Percentiles rank a stretch among this genome's conserved stretches.
These are phyloP conservation scores for Bremia lactucae DNA, from an alignment of 352 stramenopile species.

Conservation along the genomic window DNA sequence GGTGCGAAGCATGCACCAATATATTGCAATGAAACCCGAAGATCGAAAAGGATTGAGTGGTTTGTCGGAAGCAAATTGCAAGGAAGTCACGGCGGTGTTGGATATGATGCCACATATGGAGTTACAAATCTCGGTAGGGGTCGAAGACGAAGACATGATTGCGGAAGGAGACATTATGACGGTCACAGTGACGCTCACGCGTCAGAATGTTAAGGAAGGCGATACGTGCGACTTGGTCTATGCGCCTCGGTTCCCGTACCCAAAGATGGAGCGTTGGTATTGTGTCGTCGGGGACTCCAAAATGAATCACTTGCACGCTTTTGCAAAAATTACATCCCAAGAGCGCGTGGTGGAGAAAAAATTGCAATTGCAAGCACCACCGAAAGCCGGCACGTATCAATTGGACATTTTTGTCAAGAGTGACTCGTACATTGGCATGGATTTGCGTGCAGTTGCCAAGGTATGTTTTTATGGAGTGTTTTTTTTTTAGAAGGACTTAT, in stretches of 20 bases:
- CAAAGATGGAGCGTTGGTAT: constrained; percentile 95
- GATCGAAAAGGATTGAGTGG: constrained; percentile 89
- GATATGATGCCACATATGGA: constrained; percentile 93
- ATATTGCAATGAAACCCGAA: constrained; percentile 85
- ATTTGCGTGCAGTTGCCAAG: constrained; percentile 87
- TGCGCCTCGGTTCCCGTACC: constrained; percentile 92
- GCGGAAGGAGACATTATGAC: constrained; percentile 99
- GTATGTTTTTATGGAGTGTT: constrained; percentile 19
- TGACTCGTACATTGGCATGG: constrained; percentile 96
- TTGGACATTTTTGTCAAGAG: constrained; percentile 97
- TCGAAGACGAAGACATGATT: constrained; percentile 89
- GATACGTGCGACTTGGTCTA: constrained; percentile 93
- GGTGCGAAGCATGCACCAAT: constrained; percentile 89
- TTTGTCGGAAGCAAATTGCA: constrained; percentile 86
- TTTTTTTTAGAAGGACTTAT: neutral
- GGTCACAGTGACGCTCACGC: constrained; percentile 92
- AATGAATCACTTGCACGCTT: constrained; percentile 92
- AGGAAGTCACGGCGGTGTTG: constrained; percentile 89
- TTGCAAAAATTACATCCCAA: constrained; percentile 92
- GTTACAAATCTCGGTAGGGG: constrained; percentile 85
- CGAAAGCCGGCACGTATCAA: constrained; percentile 89
- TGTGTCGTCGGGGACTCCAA: constrained; percentile 90
- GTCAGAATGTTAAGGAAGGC: constrained; percentile 93
- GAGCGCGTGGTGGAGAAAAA: constrained; percentile 83
- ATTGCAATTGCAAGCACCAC: constrained; percentile 94